Evolutionary conservation across 2,329 filamentous ascomycete species (phyloP).

Genomic region (Paraphoma chrysanthemicola): DNA sequence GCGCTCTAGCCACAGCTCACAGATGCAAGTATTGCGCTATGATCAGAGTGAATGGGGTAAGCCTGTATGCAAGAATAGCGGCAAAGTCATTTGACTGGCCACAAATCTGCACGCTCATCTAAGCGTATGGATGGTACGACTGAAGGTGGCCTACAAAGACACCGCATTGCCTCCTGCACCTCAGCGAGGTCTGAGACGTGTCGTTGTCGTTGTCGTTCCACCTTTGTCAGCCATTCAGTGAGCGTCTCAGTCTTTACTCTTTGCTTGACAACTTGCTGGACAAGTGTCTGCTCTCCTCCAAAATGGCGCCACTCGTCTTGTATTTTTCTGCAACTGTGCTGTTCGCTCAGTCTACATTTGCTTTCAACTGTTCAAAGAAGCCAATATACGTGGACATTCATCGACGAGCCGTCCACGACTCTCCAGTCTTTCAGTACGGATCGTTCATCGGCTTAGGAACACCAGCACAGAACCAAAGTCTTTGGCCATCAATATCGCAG

Average conservation of each 20-base stretch:
- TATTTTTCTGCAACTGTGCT: conserved; percentile 40
- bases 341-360: conserved; percentile 45
- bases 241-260: conserved; percentile 11
- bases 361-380: conserved; percentile 48
- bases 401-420: conserved; percentile 50
- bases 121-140: conserved; percentile 27
- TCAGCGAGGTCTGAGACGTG: conserved; percentile 29
- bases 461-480: conserved; percentile 53
- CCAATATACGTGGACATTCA: conserved; percentile 56
- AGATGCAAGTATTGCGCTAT: conserved; percentile 28
- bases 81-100: conserved; percentile 32
- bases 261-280: conserved; percentile 34
- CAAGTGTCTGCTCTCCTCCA: conserved; percentile 28
- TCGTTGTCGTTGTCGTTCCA: conserved; percentile 22
- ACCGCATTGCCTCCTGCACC: conserved; percentile 30
- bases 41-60: conserved; percentile 18
- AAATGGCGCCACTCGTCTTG: conserved; percentile 37
- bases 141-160: conserved; percentile 43
- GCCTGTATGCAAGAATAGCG: conserved; percentile 38
- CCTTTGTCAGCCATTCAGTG: conserved; percentile 15
- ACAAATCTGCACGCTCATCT: conserved; percentile 26
- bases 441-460: conserved; percentile 54
- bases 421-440: conserved; percentile 51
- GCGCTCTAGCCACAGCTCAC: conserved; percentile 31
- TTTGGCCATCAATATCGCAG: conserved; percentile 52